These are phyloP conservation scores for Aspergillus neoniger DNA, from an alignment of 2,329 filamentous ascomycete species.

Conservation along the genomic window DNA sequence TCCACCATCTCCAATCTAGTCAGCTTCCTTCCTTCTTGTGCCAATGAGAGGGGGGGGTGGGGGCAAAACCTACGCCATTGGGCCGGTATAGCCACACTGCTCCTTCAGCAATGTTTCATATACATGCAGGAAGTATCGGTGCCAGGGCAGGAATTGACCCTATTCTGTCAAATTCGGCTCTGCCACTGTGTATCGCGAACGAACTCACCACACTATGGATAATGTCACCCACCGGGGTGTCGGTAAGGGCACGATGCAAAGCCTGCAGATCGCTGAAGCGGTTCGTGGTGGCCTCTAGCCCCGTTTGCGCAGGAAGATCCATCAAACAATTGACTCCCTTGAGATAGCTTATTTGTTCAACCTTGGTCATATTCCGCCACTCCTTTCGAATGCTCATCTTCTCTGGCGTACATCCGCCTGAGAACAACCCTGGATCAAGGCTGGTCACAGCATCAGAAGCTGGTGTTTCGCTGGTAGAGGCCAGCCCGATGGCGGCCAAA, in stretches of 20 bases:
- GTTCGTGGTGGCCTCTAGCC: neutral
- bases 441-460: neutral
- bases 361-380: neutral
- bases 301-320: neutral
- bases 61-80: neutral
- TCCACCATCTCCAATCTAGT: neutral
- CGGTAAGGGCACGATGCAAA: neutral
- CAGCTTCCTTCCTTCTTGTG: neutral
- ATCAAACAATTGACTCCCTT: neutral
- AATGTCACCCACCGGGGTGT: neutral
- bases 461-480: neutral
- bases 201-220: constrained; percentile 2
- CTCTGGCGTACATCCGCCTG: neutral
- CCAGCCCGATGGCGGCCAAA: neutral
- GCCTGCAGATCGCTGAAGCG: constrained; percentile 1
- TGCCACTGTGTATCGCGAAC: neutral
- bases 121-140: neutral
- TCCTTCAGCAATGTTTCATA: neutral
- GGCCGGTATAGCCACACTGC: neutral
- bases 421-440: neutral
- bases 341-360: neutral
- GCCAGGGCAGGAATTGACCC: constrained; percentile 4
- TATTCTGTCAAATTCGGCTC: neutral
- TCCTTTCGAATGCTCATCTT: neutral
- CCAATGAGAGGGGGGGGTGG: too few species aligned